These are phyloP conservation scores for Trichoderma orchidacearum DNA, from an alignment of 495 filamentous ascomycete species.

Conservation along the genomic window DNA sequence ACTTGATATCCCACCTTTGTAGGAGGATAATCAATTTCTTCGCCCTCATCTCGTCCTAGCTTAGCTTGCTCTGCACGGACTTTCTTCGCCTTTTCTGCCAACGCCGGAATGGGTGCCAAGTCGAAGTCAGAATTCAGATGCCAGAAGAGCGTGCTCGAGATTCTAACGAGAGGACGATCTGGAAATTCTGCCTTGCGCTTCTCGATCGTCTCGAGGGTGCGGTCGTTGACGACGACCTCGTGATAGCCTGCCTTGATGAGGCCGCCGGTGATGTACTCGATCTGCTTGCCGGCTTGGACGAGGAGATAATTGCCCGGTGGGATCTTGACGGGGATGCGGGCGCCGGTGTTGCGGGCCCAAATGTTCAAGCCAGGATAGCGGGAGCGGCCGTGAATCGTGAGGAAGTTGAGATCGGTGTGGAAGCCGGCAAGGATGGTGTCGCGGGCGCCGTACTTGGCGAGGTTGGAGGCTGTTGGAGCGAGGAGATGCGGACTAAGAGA, in stretches of 20 bases:
- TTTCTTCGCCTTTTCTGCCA: constrained; percentile 19
- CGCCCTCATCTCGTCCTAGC: constrained; percentile 31
- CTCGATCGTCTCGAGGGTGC: constrained; percentile 22
- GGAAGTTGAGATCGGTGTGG: constrained; percentile 41
- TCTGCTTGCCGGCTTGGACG: constrained; percentile 39
- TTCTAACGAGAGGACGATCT: constrained; percentile 29
- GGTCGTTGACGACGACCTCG: constrained; percentile 37
- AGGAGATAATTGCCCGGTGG: constrained; percentile 32
- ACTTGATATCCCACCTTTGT: constrained; percentile 37
- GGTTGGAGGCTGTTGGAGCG: constrained; percentile 35
- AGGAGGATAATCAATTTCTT: constrained; percentile 21
- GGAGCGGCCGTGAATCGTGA: constrained; percentile 40
- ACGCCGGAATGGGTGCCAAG: constrained; percentile 22
- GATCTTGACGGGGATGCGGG: constrained; percentile 33
- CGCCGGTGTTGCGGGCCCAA: constrained; percentile 39
- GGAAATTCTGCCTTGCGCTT: constrained; percentile 17
- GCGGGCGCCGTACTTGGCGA: constrained; percentile 27
- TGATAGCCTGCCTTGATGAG: constrained; percentile 39
- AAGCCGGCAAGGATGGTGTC: constrained; percentile 40
- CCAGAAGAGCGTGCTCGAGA: constrained; percentile 38
- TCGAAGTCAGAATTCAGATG: constrained; percentile 33
- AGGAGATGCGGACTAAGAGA: constrained; percentile 37
- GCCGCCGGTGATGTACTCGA: constrained; percentile 36
- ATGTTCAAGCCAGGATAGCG: constrained; percentile 39
- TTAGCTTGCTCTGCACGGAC: constrained; percentile 25